Base-by-base conservation (phyloP, 306 rosid species). In the Comarum palustre region DNA sequence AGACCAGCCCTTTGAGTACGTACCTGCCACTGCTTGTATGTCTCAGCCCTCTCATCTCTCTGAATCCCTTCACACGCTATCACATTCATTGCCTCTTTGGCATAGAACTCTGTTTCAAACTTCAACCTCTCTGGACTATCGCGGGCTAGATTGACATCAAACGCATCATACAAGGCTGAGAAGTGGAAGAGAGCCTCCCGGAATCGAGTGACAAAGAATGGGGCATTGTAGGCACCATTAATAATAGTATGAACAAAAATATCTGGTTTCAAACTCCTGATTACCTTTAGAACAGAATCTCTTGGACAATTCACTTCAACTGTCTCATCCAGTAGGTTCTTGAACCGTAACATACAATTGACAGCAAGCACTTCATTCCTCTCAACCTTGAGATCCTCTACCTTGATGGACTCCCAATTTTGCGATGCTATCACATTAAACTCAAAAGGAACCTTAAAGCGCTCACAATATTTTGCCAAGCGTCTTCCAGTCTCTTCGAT, bases 401-500 rank as follows among this genome's bases (percentile, higher is more conserved):
- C 63, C 66, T 50, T 76, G 78, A 92, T 81, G 73, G 94, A 77
- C 67, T 92, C 96, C 96, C 97, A 90, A 67, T 88, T 73, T 54
- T 85, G 79, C 0, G 91, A 79, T 22, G 83, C 84, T 62, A 92
- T 78, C 45, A 87, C 90, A 46, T 86, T 85, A 75, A 77, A 92
- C 77, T 86, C 86, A 57, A 92, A 90, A 38, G 96, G 90, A 48
- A 92, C 94, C 11, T 83, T 71, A 74, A 92, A 92, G 6, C 92
- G 88, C 75, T 83, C 31, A 42, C 96, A 92, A 75, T 92, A 90
- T 42, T 70, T 90, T 31, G 79, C 86, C 41, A 92, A 77, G 66
- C 90, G 96, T 17, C 85, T 87, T 5, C 97, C 97, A 2, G 90
- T 90, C 78, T 92, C 97, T 80, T 85, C 89, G 9, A 88, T 80